These are phyloP conservation scores for Geoglossum cookeanum DNA, from an alignment of 2,329 filamentous ascomycete genomes.

Conservation along the genomic window DNA sequence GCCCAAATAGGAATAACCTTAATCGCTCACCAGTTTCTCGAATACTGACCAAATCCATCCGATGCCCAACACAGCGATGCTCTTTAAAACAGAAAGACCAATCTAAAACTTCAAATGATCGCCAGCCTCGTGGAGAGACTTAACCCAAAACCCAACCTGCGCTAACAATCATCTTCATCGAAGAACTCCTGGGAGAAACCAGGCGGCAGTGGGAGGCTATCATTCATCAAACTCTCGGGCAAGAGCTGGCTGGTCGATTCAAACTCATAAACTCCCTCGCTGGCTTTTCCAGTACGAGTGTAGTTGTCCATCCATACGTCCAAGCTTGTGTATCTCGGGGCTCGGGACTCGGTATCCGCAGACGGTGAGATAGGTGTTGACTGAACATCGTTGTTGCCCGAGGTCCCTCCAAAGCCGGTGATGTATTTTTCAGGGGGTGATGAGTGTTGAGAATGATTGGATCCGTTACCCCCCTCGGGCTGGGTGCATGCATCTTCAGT, in stretches of 20 bases:
- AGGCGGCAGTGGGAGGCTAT: constrained; percentile 3
- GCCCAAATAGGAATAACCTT: too few species aligned
- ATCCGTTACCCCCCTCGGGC: not conserved
- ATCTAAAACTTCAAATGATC: not conserved
- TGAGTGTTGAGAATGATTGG: not conserved
- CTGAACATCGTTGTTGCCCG: not conserved
- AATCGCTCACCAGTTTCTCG: too few species aligned
- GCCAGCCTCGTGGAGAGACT: too few species aligned
- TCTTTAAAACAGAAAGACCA: not conserved
- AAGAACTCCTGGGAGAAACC: not conserved
- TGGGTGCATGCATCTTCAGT: not conserved
- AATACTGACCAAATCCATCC: too few species aligned
- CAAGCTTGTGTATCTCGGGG: not conserved
- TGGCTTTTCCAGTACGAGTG: not conserved
- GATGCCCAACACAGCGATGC: not conserved
- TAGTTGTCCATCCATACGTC: not conserved
- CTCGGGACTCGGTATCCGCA: not conserved
- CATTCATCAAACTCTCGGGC: constrained; percentile 5
- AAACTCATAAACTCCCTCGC: not conserved
- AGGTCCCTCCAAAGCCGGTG: not conserved
- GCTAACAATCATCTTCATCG: not conserved
- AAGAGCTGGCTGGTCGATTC: constrained; percentile 4
- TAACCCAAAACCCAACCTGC: not conserved
- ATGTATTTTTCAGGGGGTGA: not conserved
- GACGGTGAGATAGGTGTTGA: not conserved